Conservation (phyloP, 805 yeast genomes). For the Tetrapisispora fleetii region DNA sequence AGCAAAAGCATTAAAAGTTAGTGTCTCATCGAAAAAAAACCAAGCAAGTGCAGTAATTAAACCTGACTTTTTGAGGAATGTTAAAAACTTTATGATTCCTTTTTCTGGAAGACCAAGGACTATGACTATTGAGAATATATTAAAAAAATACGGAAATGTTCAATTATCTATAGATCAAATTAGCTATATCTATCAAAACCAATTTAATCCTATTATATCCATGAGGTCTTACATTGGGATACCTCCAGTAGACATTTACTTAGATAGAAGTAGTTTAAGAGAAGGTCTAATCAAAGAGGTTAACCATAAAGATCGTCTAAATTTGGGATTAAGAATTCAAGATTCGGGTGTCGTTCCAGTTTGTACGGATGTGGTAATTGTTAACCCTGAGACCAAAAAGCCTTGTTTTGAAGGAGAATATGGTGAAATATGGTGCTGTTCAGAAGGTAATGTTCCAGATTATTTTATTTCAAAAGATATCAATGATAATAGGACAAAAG, state of each 20-base stretch:
- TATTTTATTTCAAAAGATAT: conserved; percentile 39
- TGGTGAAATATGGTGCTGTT: conserved; percentile 95
- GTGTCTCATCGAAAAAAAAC: conserved; percentile 1
- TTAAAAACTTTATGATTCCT: conserved; percentile 78
- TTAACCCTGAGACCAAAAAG: conserved; percentile 80
- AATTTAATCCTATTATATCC: conserved; percentile 72
- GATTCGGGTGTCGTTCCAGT: conserved; percentile 96
- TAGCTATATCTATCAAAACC: conserved; percentile 69
- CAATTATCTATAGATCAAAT: conserved; percentile 59
- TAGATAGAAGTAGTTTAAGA: conserved; percentile 82
- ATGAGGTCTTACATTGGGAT: conserved; percentile 73
- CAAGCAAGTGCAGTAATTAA: conserved; percentile 11
- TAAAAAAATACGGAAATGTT: conserved; percentile 53
- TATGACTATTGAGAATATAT: conserved; percentile 45
- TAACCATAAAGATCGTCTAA: conserved; percentile 37
- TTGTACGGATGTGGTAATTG: conserved; percentile 87
- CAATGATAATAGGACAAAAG: conserved; percentile 4
- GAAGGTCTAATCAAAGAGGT: conserved; percentile 79
- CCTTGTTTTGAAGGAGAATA: conserved; percentile 82
- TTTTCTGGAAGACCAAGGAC: conserved; percentile 66
- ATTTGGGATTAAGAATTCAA: conserved; percentile 57
- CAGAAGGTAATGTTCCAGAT: conserved; percentile 68
- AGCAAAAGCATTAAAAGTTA: background rate
- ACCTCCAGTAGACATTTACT: conserved; percentile 77
- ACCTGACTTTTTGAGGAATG: conserved; percentile 36